Evolutionary conservation across 2,329 filamentous ascomycete genomes (phyloP), one percentile per base, ranked within the genome.

Genomic region (Ceratocystis variospora): DNA sequence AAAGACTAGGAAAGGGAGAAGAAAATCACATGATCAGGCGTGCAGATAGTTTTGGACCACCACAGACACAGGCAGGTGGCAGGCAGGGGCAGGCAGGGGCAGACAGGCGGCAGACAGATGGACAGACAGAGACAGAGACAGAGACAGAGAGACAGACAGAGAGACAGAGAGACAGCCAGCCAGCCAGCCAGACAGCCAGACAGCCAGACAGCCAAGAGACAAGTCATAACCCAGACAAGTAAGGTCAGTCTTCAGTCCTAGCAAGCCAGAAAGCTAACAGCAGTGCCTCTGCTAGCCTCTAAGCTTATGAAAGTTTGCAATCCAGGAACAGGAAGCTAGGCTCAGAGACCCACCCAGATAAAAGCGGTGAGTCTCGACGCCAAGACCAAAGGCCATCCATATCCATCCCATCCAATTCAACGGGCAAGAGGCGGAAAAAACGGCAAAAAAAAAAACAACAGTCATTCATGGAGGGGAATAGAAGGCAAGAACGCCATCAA

Each of bases 361-460:
- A 59, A 33, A 19, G 55, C 55, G 55, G 55, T 59, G 55, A 59
- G 28, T 28, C 1, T 22, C 25, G 2, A n/a, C 31, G 25, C 55
- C 31, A 48, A 59, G 31, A n/a, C 12, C 15, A 59, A 55, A 37
- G 33, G 44, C 41, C 22, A 22, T 22, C 22, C 44, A 31, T 15
- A 22, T 22, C 22, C 44, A 31, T 15, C 70, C 55, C 44, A 31
- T 15, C 70, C 55, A 19, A 25, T 41, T 33, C 5, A 57, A 46
- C 41, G 45, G 46, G 37, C 12, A 41, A 37, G 22, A 66, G 62
- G 44, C 48, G 62, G 57, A 66, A 25, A 46, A 66, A 50, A 25
- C 33, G n/a, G 37, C 53, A 28, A 45, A 66, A 66, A 66, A 50
- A 48, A 66, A 66, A 50, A 48, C 12, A 48, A 44, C 33, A 28